Percentiles rank a stretch among this genome's conserved stretches.
These are phyloP conservation scores for Cladophialophora immunda DNA, from an alignment of 2,329 filamentous ascomycete species.

Conservation along the genomic window DNA sequence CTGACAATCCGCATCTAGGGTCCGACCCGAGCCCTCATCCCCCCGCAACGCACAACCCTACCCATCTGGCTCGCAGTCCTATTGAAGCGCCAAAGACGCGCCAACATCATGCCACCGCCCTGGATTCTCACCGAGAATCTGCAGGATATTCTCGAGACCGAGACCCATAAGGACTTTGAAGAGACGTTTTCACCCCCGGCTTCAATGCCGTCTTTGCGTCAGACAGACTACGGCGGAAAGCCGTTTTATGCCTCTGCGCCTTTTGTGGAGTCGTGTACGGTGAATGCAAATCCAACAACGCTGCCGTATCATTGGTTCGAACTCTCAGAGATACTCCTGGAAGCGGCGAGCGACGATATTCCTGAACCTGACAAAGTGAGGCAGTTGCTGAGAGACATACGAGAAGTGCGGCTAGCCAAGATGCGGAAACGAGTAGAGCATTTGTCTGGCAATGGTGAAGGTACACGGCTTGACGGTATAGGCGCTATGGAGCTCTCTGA, in stretches of 20 bases:
- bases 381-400: constrained; percentile 77
- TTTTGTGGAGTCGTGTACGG: constrained; percentile 79
- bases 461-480: constrained; percentile 80
- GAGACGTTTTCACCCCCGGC: constrained; percentile 81
- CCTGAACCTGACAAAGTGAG: constrained; percentile 76
- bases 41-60: constrained; percentile 79
- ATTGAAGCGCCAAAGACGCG: constrained; percentile 90
- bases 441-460: constrained; percentile 74
- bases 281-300: constrained; percentile 71
- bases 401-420: constrained; percentile 90
- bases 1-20: constrained; percentile 64
- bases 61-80: constrained; percentile 96
- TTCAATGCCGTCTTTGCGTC: constrained; percentile 50
- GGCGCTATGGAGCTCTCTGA: constrained; percentile 94
- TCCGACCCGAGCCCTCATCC: constrained; percentile 76
- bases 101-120: constrained; percentile 88
- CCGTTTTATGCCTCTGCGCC: constrained; percentile 68
- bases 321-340: constrained; percentile 83
- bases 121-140: constrained; percentile 86
- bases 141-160: constrained; percentile 77
- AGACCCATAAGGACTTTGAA: constrained; percentile 73
- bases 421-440: constrained; percentile 77
- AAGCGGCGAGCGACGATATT: constrained; percentile 85
- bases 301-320: constrained; percentile 97
- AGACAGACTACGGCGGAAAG: constrained; percentile 51